phyloP scores from a whole-genome alignment of 2,329 filamentous ascomycete genomes.

The Penicillium sp. region DNA sequence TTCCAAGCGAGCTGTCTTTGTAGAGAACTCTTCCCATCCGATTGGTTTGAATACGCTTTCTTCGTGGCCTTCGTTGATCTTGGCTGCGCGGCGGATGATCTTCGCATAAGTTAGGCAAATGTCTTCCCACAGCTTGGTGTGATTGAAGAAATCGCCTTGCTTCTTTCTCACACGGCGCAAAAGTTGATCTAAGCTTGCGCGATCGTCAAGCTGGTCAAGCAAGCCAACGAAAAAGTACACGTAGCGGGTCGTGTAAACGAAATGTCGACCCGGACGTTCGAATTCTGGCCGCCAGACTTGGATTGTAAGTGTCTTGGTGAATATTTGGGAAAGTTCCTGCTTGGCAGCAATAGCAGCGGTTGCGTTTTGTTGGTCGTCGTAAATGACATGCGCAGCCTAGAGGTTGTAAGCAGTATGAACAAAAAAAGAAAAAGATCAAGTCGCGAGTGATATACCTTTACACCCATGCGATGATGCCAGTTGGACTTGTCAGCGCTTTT shows the following conservation, averaged over 20 bases:
- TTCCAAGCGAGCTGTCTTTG: slow-evolving; percentile 52
- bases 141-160: slow-evolving; percentile 62
- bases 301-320: slow-evolving; percentile 89
- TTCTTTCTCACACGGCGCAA: slow-evolving; percentile 73
- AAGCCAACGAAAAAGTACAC: slow-evolving; percentile 71
- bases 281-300: slow-evolving; percentile 93
- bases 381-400: slow-evolving; percentile 53
- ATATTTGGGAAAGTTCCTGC: slow-evolving; percentile 72
- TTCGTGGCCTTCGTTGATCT: slow-evolving; percentile 54
- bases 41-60: slow-evolving; percentile 57
- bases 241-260: slow-evolving; percentile 83
- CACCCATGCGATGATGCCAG: slow-evolving; percentile 88
- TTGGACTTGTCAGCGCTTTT: slow-evolving; percentile 75
- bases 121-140: slow-evolving; percentile 55
- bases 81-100: slow-evolving; percentile 50
- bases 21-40: slow-evolving; percentile 56
- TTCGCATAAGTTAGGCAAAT: slow-evolving; percentile 52
- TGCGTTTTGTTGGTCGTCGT: slow-evolving; percentile 47
- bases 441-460: slow-evolving; percentile 48
- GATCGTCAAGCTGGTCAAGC: slow-evolving; percentile 65
- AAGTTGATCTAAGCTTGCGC: slow-evolving; percentile 65
- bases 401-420: slow-evolving; percentile 31
- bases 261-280: slow-evolving; percentile 74
- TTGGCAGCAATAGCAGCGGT: slow-evolving; percentile 55
- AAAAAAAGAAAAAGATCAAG: neutral